Evolutionary conservation across 2,329 filamentous ascomycete genomes (phyloP), one percentile per base, ranked within the genome.

Genomic region (Penicillium hesseltinei): DNA sequence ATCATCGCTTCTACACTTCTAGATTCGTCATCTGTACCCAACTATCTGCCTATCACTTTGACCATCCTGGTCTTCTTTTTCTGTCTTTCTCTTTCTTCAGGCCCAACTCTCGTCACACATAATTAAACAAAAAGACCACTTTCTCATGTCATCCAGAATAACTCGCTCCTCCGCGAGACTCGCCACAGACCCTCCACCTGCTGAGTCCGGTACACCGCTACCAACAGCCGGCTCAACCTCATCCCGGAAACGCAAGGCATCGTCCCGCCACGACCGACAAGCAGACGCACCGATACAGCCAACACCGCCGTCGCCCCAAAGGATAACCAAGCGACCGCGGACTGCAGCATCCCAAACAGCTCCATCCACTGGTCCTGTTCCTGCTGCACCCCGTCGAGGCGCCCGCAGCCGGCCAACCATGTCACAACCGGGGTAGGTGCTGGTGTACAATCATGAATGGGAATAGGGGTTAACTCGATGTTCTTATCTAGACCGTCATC

Each of bases 71-170:
- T 57, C 21, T 38, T 39, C 50, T 38, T 23, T 56, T 50, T 46
- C 43, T 61, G 49, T 56, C 45, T 39, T 57, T 50, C 42, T 47
- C 46, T 60, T 46, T 51, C 39, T 38, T 51, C 45, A 17, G 29
- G n/a, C 54, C 42, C 44, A 33, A 36, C 47, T 51, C 44, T 43
- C 38, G 43, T 66, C 55, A 55, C 50, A 33, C 50, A 50, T 33
- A 23, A 23, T 46, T 51, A 25, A 51, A 60, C 62, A 71, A 70
- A 68, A 63, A 72, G 71, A 68, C 65, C 71, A 73, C 63, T 75
- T 81, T 88, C 90, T 93, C 87, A 97, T 96, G 92, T 91, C 90
- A 86, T 82, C 87, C 85, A 97, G 92, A 90, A 88, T 94, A 72
- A 97, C 93, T 83, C 91, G 93, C 82, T 94, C 92, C 72, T 89